A percentile compares a stretch with the other conserved stretches of the same genome.
phyloP scores from a whole-genome alignment of 225 moss, liverwort and hornwort genomes.

The Pseudisothecium myosuroides region DNA sequence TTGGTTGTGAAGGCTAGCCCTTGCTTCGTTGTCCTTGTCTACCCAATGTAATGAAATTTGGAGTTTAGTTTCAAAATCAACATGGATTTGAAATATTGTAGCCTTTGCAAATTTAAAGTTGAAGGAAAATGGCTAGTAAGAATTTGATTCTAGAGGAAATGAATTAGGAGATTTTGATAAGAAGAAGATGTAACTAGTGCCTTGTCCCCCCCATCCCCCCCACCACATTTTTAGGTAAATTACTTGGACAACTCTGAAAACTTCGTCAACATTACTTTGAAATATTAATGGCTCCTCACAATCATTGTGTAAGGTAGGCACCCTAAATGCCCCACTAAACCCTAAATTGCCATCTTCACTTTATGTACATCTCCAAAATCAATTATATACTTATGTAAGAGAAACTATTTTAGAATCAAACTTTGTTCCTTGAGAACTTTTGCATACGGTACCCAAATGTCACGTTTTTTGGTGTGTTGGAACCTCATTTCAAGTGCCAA shows the following conservation, averaged over 20 bases:
- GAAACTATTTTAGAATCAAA: too few species aligned
- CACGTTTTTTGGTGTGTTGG: too few species aligned
- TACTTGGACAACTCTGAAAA: rapidly evolving
- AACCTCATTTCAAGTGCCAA: too few species aligned
- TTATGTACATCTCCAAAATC: too few species aligned
- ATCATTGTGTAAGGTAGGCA: neutral
- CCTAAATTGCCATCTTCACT: too few species aligned
- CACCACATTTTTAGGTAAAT: too few species aligned
- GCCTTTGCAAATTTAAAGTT: neutral
- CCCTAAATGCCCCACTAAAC: rapidly evolving
- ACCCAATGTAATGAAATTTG: neutral
- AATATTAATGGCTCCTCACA: neutral
- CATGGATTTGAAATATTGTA: neutral
- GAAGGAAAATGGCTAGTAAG: neutral
- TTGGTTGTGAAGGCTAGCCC: rapidly evolving
- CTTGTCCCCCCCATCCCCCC: too few species aligned
- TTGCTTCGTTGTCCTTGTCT: rapidly evolving
- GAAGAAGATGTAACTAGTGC: rapidly evolving
- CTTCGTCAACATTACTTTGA: rapidly evolving
- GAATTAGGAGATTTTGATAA: neutral
- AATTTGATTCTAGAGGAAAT: neutral
- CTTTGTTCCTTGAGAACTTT: too few species aligned
- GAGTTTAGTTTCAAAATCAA: neutral
- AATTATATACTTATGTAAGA: too few species aligned
- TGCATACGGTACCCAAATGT: too few species aligned